Conservation (phyloP, 495 filamentous ascomycete genomes). For the Aspergillus indologenus region DNA sequence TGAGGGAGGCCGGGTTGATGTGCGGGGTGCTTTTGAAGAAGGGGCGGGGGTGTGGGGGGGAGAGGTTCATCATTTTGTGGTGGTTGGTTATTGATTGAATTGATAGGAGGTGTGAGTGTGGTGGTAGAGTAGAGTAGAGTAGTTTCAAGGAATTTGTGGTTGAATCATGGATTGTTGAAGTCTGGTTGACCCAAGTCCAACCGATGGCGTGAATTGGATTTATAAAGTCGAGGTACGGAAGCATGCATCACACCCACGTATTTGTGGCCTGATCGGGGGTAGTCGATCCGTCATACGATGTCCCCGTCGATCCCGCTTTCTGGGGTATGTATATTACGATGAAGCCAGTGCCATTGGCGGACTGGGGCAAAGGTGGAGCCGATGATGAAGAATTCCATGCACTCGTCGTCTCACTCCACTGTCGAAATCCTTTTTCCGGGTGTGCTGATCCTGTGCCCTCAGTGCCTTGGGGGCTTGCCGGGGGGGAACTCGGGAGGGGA, state of each 20-base stretch:
- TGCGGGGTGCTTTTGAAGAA: neutral
- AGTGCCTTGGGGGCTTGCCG: no score
- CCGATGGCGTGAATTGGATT: neutral
- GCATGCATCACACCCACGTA: neutral
- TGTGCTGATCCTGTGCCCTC: no score
- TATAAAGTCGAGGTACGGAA: neutral
- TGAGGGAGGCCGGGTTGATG: neutral
- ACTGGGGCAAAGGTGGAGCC: no score
- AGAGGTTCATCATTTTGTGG: neutral
- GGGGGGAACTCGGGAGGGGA: no score
- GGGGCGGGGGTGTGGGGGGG: neutral
- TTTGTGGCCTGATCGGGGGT: slow-evolving; percentile 2
- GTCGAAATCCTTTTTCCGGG: no score
- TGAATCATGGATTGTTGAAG: no score
- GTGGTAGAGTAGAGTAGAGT: neutral
- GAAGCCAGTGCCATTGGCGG: no score
- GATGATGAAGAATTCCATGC: no score
- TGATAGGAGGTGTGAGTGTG: neutral
- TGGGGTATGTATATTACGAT: no score
- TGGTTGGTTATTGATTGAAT: neutral
- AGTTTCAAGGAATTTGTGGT: no score
- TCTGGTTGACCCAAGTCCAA: no score
- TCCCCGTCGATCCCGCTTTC: neutral
- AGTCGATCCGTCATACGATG: slow-evolving; percentile 2
- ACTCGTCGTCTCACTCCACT: no score